A percentile compares a stretch with the other conserved stretches of the same genome.
These are phyloP conservation scores for Globisporangium solare DNA, from an alignment of 352 stramenopile species.

Conservation along the genomic window DNA sequence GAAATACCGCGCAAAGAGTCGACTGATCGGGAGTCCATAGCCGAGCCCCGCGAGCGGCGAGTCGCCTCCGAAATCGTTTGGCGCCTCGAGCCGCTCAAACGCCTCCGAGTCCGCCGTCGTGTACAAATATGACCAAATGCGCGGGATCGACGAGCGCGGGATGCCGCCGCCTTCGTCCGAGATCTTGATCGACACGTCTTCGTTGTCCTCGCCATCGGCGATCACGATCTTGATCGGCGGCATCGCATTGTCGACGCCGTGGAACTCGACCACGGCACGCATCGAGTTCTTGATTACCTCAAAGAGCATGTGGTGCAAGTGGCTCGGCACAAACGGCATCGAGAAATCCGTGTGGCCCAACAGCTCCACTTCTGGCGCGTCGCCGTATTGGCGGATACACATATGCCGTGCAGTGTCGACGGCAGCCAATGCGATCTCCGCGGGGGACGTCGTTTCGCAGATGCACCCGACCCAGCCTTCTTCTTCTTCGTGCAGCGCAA, in stretches of 20 bases:
- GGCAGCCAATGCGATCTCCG: constrained; percentile 94
- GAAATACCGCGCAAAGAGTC: constrained; percentile 99
- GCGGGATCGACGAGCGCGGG: constrained; percentile 94
- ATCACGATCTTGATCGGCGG: constrained; percentile 99
- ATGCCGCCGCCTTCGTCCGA: constrained; percentile 99
- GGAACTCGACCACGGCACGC: constrained; percentile 96
- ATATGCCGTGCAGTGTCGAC: constrained; percentile 99
- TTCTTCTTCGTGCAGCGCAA: constrained; percentile 93
- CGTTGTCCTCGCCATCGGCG: constrained; percentile 98
- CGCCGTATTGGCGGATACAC: constrained; percentile 98
- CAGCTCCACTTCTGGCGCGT: constrained; percentile 98
- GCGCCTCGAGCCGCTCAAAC: constrained; percentile 87
- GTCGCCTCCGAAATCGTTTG: constrained; percentile 84
- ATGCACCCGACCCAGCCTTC: constrained; percentile 91
- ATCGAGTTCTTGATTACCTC: constrained; percentile 94
- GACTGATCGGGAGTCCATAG: constrained; percentile 94
- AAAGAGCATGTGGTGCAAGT: constrained; percentile 98
- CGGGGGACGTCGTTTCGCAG: constrained; percentile 94
- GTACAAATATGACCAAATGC: constrained; percentile 99
- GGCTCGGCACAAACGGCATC: constrained; percentile 96
- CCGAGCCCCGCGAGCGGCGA: constrained; percentile 93
- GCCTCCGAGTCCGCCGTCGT: constrained; percentile 96
- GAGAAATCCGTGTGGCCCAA: constrained; percentile 97
- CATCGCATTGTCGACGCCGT: constrained; percentile 97
- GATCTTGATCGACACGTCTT: constrained; percentile 99